Evolutionary conservation across 129 eudicot genomes (phyloP).

Genomic region (Solidago caesia): DNA sequence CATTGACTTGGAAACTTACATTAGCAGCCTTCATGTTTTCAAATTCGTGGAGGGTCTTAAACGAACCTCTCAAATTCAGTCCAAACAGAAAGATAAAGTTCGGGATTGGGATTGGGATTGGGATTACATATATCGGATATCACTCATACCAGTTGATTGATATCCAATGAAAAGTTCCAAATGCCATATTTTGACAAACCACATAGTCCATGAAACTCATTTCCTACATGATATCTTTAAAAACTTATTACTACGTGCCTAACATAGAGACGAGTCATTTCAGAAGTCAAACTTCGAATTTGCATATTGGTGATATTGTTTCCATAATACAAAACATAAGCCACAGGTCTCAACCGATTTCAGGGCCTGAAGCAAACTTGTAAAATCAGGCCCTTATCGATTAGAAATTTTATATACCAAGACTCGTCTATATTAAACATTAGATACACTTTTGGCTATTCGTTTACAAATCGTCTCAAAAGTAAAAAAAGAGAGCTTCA

Average conservation of each 20-base stretch:
- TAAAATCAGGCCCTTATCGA: no score
- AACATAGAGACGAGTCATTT: background rate
- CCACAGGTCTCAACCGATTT: background rate
- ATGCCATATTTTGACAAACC: background rate
- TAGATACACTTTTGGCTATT: no score
- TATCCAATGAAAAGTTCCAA: background rate
- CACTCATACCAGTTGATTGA: background rate
- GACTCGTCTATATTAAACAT: no score
- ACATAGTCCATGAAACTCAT: background rate
- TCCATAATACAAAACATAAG: constrained; percentile 1
- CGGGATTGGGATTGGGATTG: background rate
- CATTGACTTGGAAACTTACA: no score
- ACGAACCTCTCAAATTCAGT: background rate
- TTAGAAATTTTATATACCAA: no score
- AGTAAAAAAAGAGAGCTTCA: no score
- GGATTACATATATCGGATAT: no score
- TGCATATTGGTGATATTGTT: background rate
- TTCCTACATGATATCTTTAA: background rate
- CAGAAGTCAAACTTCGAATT: constrained; percentile 4
- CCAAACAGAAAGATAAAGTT: background rate
- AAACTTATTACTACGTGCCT: background rate
- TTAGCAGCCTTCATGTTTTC: no score
- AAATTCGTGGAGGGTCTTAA: background rate
- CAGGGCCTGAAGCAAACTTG: no score
- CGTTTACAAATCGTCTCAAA: no score